These are phyloP conservation scores for Leishmania mexicana DNA, from an alignment of 208 protist genomes.

Conservation along the genomic window DNA sequence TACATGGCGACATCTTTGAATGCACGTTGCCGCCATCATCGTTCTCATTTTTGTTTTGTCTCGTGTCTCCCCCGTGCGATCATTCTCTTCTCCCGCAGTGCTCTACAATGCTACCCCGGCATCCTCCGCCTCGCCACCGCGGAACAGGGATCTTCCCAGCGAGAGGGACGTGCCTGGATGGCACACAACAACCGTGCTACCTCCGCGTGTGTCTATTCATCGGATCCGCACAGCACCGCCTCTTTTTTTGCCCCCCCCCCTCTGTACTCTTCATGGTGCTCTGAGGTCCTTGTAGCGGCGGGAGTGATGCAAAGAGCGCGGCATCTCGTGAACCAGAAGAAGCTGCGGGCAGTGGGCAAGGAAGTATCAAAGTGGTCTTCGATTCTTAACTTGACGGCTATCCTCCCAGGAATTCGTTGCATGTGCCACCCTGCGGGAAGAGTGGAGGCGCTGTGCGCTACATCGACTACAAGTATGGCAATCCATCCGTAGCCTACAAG, in stretches of 20 bases:
- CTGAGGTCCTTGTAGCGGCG: neutral
- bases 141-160: neutral
- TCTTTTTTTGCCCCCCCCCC: neutral
- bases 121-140: neutral
- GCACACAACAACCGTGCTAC: neutral
- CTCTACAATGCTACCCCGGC: neutral
- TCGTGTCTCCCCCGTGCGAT: neutral
- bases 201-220: no score
- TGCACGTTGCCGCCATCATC: neutral
- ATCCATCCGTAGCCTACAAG: conserved; percentile 95
- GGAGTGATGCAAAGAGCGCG: conserved; percentile 19
- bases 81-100: neutral
- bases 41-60: neutral
- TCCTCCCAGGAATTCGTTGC: conserved; percentile 88
- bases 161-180: neutral
- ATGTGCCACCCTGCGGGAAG: conserved; percentile 94
- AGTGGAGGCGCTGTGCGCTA: conserved; percentile 83
- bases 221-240: neutral
- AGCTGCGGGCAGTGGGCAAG: conserved; percentile 70
- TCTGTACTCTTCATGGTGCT: no score
- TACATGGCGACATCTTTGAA: neutral
- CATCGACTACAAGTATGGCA: conserved; percentile 81
- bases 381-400: conserved; percentile 93
- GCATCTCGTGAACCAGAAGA: conserved; percentile 90
- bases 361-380: conserved; percentile 53